A percentile compares a stretch with the other conserved stretches of the same genome.
Evolutionary conservation across 805 yeast genomes (phyloP).

Genomic region (Cyberlindnera americana): DNA sequence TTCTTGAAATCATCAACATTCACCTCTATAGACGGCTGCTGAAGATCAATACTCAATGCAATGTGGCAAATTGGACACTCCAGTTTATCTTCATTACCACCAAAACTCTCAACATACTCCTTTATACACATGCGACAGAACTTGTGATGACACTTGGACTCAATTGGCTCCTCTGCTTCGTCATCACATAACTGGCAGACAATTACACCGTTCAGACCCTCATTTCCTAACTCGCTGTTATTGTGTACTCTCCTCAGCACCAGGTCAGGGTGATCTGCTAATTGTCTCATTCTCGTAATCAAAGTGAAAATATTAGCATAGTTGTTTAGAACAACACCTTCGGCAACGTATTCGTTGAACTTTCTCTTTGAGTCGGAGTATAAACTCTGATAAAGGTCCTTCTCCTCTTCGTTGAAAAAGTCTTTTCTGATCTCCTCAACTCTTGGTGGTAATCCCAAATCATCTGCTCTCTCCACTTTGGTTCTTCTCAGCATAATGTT

Average conservation of each 20-base stretch:
- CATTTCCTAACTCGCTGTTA: slow-evolving; percentile 30
- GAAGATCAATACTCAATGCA: slow-evolving; percentile 83
- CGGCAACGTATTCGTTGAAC: slow-evolving; percentile 89
- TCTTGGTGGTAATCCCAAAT: slow-evolving; percentile 94
- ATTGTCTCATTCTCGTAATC: slow-evolving; percentile 95
- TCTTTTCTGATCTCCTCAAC: slow-evolving; percentile 87
- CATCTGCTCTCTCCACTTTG: slow-evolving; percentile 94
- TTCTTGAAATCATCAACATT: slow-evolving; percentile 50
- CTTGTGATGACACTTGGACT: slow-evolving; percentile 88
- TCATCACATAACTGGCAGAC: slow-evolving; percentile 95
- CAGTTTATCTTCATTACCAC: slow-evolving; percentile 53
- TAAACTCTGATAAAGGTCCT: slow-evolving; percentile 83
- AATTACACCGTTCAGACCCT: slow-evolving; percentile 41
- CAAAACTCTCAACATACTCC: slow-evolving; percentile 83
- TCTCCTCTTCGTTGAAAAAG: slow-evolving; percentile 89
- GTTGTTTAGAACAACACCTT: slow-evolving; percentile 93
- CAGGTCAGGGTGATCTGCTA: slow-evolving; percentile 97
- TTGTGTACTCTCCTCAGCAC: slow-evolving; percentile 68
- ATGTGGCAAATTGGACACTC: slow-evolving; percentile 97
- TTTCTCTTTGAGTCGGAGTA: slow-evolving; percentile 84
- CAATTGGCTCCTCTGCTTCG: slow-evolving; percentile 97
- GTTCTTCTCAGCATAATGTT: slow-evolving; percentile 93
- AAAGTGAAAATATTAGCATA: slow-evolving; percentile 96
- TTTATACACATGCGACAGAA: slow-evolving; percentile 91
- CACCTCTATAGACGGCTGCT: slow-evolving; percentile 80